Percentiles rank a stretch among this genome's conserved stretches.
phyloP scores from a whole-genome alignment of 352 stramenopile species.

The Phytophthora fragariae region DNA sequence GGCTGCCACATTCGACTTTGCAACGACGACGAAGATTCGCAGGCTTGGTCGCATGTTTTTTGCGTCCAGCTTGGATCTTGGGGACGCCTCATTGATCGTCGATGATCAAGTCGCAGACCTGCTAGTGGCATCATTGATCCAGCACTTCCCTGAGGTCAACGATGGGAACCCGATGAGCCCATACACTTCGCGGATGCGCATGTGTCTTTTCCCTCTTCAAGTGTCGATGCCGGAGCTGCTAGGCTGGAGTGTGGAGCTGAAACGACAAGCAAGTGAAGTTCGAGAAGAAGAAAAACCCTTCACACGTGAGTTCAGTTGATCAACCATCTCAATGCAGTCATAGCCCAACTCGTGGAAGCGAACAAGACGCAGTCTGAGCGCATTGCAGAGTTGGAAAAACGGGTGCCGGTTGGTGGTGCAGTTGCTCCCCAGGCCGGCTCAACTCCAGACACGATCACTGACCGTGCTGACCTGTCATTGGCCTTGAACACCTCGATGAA shows the following conservation, averaged over 20 bases:
- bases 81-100: neutral
- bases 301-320: neutral
- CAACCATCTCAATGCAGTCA: neutral
- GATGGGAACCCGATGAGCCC: neutral
- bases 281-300: neutral
- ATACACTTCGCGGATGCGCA: neutral
- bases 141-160: neutral
- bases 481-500: neutral
- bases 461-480: too few species aligned
- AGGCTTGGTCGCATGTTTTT: neutral
- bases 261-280: neutral
- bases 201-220: neutral
- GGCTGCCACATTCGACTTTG: neutral
- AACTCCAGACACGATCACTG: too few species aligned
- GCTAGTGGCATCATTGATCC: neutral
- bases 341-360: neutral
- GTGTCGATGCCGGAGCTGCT: neutral
- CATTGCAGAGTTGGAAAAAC: neutral
- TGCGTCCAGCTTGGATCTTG: neutral
- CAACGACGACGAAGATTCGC: neutral
- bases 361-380: neutral
- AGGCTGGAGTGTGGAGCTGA: neutral
- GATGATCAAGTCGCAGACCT: neutral
- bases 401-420: neutral
- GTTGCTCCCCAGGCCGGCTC: neutral